These are phyloP conservation scores for Heritiera fomes DNA, from an alignment of 345 rosid species.

Conservation along the genomic window DNA sequence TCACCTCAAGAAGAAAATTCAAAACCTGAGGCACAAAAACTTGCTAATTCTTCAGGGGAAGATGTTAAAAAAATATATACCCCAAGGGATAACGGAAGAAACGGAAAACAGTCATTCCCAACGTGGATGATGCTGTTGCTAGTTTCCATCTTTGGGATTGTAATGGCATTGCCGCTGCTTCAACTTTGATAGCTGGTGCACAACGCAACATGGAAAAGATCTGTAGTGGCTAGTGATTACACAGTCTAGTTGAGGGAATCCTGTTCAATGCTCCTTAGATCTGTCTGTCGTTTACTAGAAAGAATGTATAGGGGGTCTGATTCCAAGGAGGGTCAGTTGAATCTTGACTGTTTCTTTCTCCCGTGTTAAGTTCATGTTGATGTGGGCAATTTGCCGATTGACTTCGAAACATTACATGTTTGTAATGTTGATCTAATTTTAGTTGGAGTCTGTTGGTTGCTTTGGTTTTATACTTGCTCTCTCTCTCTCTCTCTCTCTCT, in stretches of 20 bases:
- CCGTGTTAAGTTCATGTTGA: conserved; percentile 21
- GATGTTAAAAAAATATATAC: conserved; percentile 36
- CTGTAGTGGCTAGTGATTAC: conserved; percentile 28
- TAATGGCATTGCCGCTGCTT: conserved; percentile 96
- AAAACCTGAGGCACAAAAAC: conserved; percentile 35
- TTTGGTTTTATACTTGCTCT: neutral
- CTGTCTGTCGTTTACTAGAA: conserved; percentile 10
- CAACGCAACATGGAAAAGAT: conserved; percentile 13
- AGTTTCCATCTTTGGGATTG: conserved; percentile 82
- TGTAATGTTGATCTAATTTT: conserved; percentile 18
- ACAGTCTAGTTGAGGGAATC: conserved; percentile 16
- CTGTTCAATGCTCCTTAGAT: neutral
- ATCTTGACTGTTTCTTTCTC: conserved; percentile 23
- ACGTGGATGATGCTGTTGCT: conserved; percentile 85
- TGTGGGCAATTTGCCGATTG: conserved; percentile 13
- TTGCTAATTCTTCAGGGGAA: conserved; percentile 38
- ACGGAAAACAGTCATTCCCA: conserved; percentile 68
- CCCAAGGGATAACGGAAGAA: conserved; percentile 37
- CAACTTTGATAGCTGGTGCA: conserved; percentile 56
- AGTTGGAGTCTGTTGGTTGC: conserved; percentile 7
- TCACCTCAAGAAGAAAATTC: conserved; percentile 41
- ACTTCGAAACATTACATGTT: conserved; percentile 19
- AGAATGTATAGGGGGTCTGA: conserved; percentile 17
- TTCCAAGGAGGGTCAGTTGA: conserved; percentile 18
- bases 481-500: neutral